phyloP scores from a whole-genome alignment of 192 early-diverging fungal genomes.

The Backusella parvicylindrica region DNA sequence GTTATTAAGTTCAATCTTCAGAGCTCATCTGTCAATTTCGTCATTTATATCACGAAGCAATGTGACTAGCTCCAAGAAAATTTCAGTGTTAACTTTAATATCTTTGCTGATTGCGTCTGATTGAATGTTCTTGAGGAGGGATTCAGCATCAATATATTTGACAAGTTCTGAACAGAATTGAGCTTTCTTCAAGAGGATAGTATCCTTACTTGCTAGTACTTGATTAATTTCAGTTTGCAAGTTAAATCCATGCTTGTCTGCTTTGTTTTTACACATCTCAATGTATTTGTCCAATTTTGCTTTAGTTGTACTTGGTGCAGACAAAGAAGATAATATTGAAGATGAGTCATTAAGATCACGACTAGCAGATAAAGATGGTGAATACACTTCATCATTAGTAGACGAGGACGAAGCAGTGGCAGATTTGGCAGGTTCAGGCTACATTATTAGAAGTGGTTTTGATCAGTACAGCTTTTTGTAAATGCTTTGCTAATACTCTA shows the following conservation, averaged over 20 bases:
- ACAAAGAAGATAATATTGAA: not conserved
- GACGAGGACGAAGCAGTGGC: not conserved
- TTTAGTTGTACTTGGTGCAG: not conserved
- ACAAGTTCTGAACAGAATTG: too few species aligned
- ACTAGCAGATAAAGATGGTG: not conserved
- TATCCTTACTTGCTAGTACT: constrained; percentile 10
- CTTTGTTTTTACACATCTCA: constrained; percentile 2
- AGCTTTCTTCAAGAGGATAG: too few species aligned
- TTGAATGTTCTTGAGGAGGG: too few species aligned
- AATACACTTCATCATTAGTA: not conserved
- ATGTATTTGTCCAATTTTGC: constrained; percentile 5
- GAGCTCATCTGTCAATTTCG: too few species aligned
- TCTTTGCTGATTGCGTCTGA: too few species aligned
- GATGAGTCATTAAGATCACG: not conserved
- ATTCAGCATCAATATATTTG: too few species aligned
- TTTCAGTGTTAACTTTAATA: too few species aligned
- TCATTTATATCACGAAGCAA: too few species aligned
- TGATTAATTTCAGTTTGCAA: constrained; percentile 12
- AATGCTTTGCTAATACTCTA: constrained; percentile 7
- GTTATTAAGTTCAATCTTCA: too few species aligned
- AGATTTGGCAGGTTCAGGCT: not conserved
- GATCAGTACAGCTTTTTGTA: constrained; percentile 10
- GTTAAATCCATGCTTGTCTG: constrained; percentile 9
- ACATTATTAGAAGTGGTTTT: constrained; percentile 1
- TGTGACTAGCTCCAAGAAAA: too few species aligned